phyloP scores from a whole-genome alignment of 1,284 basidiomycete species.

The Volvariella volvacea region DNA sequence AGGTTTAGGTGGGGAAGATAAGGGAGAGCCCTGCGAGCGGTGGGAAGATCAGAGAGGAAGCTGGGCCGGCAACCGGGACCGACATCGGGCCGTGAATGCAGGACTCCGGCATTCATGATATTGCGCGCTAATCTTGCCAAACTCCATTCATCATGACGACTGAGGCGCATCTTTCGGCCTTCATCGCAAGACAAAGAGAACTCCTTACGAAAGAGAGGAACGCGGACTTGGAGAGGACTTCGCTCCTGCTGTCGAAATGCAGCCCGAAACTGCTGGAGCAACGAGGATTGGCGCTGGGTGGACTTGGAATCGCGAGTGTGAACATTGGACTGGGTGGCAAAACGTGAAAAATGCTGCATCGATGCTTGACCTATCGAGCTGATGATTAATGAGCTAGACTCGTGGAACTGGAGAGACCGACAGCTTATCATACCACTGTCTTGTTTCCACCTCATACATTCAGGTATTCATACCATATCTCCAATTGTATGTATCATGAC shows the following conservation, averaged over 20 bases:
- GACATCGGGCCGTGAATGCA: too few relatives aligned
- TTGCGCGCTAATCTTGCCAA: too few relatives aligned
- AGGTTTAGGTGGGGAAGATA: not conserved
- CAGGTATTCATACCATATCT: slow-evolving; percentile 36
- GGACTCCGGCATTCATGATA: too few relatives aligned
- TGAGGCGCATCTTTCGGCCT: slow-evolving; percentile 44
- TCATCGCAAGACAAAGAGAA: slow-evolving; percentile 65
- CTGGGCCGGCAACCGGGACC: too few relatives aligned
- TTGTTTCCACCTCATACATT: slow-evolving; percentile 83
- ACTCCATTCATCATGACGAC: slow-evolving; percentile 18
- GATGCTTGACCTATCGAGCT: slow-evolving; percentile 11
- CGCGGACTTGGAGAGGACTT: slow-evolving; percentile 79
- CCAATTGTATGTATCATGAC: not conserved
- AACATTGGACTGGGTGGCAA: slow-evolving; percentile 87
- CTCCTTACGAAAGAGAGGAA: slow-evolving; percentile 71
- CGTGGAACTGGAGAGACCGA: slow-evolving; percentile 80
- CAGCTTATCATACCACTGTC: slow-evolving; percentile 69
- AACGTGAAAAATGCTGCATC: slow-evolving; percentile 47
- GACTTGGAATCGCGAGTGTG: slow-evolving; percentile 64
- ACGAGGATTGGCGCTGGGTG: slow-evolving; percentile 76
- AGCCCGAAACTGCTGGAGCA: slow-evolving; percentile 81
- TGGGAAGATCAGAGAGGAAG: slow-evolving; percentile 8
- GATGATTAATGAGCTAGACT: slow-evolving; percentile 46
- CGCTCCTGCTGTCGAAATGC: slow-evolving; percentile 79
- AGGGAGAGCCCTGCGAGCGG: slow-evolving; percentile 6